phyloP scores from a whole-genome alignment of 192 early-diverging fungal genomes.

The Umbelopsis sp. region DNA sequence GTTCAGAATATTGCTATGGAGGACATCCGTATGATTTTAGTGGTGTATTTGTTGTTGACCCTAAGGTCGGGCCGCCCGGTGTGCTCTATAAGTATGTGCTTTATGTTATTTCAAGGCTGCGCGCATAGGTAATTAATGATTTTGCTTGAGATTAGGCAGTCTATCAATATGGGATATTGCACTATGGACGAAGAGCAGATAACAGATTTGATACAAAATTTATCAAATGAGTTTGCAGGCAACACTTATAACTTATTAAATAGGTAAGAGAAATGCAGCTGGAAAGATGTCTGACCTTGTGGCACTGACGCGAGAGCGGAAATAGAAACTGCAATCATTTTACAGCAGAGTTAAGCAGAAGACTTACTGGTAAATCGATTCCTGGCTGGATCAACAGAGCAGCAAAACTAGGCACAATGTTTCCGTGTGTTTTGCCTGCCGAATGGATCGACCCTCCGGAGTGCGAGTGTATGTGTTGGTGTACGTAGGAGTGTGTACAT shows the following conservation, averaged over 20 bases:
- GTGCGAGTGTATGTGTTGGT: not conserved
- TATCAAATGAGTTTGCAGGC: constrained; percentile 40
- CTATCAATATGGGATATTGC: constrained; percentile 35
- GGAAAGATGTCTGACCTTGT: not conserved
- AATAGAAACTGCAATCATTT: constrained; percentile 46
- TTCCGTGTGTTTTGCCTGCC: constrained; percentile 42
- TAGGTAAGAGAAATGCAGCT: constrained; percentile 6
- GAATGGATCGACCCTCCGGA: constrained; percentile 46
- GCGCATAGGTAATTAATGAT: not conserved
- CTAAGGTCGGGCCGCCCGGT: constrained; percentile 37
- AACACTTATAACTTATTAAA: constrained; percentile 40
- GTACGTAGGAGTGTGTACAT: no score
- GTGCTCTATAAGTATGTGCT: constrained; percentile 29
- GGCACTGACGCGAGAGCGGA: not conserved
- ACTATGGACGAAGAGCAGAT: constrained; percentile 28
- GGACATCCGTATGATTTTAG: constrained; percentile 41
- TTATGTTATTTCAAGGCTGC: not conserved
- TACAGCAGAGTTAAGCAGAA: constrained; percentile 34
- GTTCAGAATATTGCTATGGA: constrained; percentile 43
- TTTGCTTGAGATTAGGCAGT: constrained; percentile 20
- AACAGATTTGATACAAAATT: constrained; percentile 7
- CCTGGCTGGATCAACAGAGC: constrained; percentile 45
- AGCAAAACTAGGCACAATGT: constrained; percentile 42
- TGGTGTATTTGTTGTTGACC: constrained; percentile 40
- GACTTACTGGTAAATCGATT: constrained; percentile 22